A percentile compares a stretch with the other conserved stretches of the same genome.
Conservation (phyloP, 495 filamentous ascomycete genomes). For the Sphaerosporella brunnea region DNA sequence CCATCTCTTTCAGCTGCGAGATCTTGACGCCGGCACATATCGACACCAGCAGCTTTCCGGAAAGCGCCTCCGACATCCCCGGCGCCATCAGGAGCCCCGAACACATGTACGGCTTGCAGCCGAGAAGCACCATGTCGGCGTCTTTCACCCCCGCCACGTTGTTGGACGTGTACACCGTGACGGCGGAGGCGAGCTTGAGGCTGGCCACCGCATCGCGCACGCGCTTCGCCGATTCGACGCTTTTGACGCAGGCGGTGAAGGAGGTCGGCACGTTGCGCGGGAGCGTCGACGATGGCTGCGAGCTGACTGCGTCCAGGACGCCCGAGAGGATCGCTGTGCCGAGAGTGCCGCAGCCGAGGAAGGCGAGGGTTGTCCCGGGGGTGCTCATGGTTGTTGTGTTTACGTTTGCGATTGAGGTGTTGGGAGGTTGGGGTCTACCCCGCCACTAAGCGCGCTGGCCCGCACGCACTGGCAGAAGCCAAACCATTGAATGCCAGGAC, state of each 20-base stretch:
- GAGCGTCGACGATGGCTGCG: slow-evolving; percentile 31
- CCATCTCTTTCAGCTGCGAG: slow-evolving; percentile 25
- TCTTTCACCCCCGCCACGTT: slow-evolving; percentile 42
- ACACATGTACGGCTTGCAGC: slow-evolving; percentile 64
- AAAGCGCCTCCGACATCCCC: slow-evolving; percentile 51
- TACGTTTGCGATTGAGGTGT: slow-evolving; percentile 25
- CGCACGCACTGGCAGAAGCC: too few relatives aligned
- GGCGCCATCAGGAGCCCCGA: slow-evolving; percentile 42
- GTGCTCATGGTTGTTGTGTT: slow-evolving; percentile 14
- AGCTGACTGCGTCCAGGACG: slow-evolving; percentile 49
- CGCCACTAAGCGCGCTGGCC: too few relatives aligned
- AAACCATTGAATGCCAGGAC: too few relatives aligned
- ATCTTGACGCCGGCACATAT: slow-evolving; percentile 63
- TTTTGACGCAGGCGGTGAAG: slow-evolving; percentile 62
- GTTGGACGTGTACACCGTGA: slow-evolving; percentile 33
- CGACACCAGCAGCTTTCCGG: slow-evolving; percentile 64
- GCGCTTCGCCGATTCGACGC: slow-evolving; percentile 41
- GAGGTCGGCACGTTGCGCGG: slow-evolving; percentile 40
- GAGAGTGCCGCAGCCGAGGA: slow-evolving; percentile 45
- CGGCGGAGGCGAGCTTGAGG: slow-evolving; percentile 11
- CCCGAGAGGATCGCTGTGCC: slow-evolving; percentile 71
- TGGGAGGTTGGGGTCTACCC: too few relatives aligned
- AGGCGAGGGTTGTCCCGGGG: slow-evolving; percentile 13
- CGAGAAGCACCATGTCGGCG: slow-evolving; percentile 50
- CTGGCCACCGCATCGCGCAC: slow-evolving; percentile 34